Percentiles rank a stretch among this genome's conserved stretches.
phyloP scores from a whole-genome alignment of 495 filamentous ascomycete species.

The Parmelia sp. region DNA sequence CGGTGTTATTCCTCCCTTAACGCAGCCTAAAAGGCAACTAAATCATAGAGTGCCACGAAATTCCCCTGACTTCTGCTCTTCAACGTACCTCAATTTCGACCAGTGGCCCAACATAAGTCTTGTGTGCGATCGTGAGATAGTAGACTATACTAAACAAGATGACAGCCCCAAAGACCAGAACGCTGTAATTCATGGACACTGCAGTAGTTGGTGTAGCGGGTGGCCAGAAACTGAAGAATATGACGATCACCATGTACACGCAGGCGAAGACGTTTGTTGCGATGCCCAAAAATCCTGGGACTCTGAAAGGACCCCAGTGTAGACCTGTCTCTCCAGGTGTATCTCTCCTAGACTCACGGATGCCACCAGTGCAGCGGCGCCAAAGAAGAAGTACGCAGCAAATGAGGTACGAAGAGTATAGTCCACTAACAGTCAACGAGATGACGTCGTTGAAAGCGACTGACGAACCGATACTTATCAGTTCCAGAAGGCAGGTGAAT shows the following conservation, averaged over 20 bases:
- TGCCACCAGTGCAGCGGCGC: conserved; percentile 6
- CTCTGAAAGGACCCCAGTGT: conserved; percentile 40
- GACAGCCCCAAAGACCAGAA: conserved; percentile 34
- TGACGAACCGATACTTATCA: conserved; percentile 47
- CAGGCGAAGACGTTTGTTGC: conserved; percentile 38
- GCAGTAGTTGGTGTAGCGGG: conserved; percentile 33
- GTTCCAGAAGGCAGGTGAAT: conserved; percentile 32
- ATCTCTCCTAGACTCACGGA: neutral
- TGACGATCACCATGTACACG: conserved; percentile 33
- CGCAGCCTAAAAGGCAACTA: too few species aligned
- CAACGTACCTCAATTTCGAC: conserved; percentile 33
- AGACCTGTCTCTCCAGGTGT: neutral
- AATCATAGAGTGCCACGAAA: neutral
- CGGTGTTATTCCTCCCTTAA: too few species aligned
- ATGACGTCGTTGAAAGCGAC: conserved; percentile 46
- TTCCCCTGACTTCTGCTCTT: neutral
- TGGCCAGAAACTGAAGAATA: conserved; percentile 46
- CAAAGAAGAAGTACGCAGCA: conserved; percentile 24
- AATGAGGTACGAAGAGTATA: conserved; percentile 36
- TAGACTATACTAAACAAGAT: conserved; percentile 32
- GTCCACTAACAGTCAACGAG: conserved; percentile 34
- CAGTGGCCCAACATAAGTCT: conserved; percentile 37
- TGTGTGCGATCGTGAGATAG: conserved; percentile 34
- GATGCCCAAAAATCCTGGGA: conserved; percentile 36
- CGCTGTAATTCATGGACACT: conserved; percentile 43